Evolutionary conservation across 208 protist species (phyloP).

Genomic region (Trypanosoma theileri): DNA sequence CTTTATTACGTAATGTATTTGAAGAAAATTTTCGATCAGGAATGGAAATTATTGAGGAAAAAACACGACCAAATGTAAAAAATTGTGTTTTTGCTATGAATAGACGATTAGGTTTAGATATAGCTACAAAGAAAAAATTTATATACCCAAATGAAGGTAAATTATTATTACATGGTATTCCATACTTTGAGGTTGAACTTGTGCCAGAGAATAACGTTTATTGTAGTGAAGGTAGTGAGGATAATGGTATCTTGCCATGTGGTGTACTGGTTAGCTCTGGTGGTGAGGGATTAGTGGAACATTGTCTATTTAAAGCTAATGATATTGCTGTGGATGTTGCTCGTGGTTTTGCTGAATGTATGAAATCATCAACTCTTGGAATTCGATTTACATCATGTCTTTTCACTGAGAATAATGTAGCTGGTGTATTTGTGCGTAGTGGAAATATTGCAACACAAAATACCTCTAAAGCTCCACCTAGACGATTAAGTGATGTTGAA

Average conservation of each 20-base stretch:
- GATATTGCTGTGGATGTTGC: slow-evolving; percentile 75
- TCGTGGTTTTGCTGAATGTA: slow-evolving; percentile 21
- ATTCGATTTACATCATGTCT: slow-evolving; percentile 19
- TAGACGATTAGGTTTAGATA: neutral
- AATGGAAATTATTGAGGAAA: slow-evolving; percentile 60
- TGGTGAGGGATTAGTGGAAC: slow-evolving; percentile 38
- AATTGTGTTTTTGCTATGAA: slow-evolving; percentile 56
- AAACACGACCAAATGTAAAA: slow-evolving; percentile 45
- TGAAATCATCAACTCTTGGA: neutral
- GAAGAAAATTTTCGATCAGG: slow-evolving; percentile 65
- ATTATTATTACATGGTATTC: slow-evolving; percentile 31
- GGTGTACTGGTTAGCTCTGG: slow-evolving; percentile 53
- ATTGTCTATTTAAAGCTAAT: slow-evolving; percentile 66
- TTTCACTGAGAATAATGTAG: slow-evolving; percentile 33
- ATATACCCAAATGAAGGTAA: slow-evolving; percentile 30
- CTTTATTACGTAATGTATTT: slow-evolving; percentile 66
- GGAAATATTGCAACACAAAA: neutral
- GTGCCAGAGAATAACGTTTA: slow-evolving; percentile 37
- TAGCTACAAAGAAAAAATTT: neutral
- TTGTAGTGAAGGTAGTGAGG: neutral
- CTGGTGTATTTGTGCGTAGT: slow-evolving; percentile 60
- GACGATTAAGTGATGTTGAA: neutral
- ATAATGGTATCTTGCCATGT: slow-evolving; percentile 28
- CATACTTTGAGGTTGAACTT: slow-evolving; percentile 35
- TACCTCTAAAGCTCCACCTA: neutral